Percentiles rank a stretch among this genome's conserved stretches.
phyloP scores from a whole-genome alignment of 1,284 basidiomycete genomes.

The Trichosporon ovoides region DNA sequence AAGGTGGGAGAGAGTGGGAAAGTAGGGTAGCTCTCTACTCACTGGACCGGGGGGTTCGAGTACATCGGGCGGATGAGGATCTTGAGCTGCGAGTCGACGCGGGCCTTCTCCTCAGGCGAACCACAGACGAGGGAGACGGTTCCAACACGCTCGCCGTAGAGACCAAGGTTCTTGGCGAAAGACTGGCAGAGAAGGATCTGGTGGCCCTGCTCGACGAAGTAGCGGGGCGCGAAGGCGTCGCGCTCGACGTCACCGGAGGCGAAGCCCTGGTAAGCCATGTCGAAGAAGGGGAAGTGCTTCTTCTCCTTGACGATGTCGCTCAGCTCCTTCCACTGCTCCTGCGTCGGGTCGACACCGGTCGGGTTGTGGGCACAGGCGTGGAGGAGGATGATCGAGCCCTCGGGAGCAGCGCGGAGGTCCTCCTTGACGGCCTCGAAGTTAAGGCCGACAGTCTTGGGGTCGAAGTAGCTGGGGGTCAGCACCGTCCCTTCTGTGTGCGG shows the following conservation, averaged over 20 bases:
- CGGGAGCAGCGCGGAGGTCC: conserved; percentile 60
- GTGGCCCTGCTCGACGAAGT: conserved; percentile 86
- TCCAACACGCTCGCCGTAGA: conserved; percentile 95
- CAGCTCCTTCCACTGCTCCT: conserved; percentile 87
- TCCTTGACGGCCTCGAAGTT: conserved; percentile 87
- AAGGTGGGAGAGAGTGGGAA: too few species aligned
- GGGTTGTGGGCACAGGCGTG: conserved; percentile 75
- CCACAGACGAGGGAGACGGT: conserved; percentile 77
- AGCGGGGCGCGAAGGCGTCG: conserved; percentile 92
- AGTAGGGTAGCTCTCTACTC: conserved; percentile 7
- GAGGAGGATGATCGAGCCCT: conserved; percentile 54
- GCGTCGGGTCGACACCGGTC: conserved; percentile 92
- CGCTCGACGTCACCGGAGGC: conserved; percentile 80
- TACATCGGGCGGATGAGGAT: conserved; percentile 96
- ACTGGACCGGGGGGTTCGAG: conserved; percentile 91
- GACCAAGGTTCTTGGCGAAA: conserved; percentile 98
- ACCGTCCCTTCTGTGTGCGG: background rate
- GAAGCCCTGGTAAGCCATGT: conserved; percentile 88
- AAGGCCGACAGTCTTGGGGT: conserved; percentile 86
- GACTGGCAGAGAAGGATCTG: conserved; percentile 83
- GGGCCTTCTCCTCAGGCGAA: conserved; percentile 74
- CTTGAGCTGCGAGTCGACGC: conserved; percentile 88
- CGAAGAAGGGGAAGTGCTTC: conserved; percentile 57
- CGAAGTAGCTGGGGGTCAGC: conserved; percentile 61
- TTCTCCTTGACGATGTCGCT: conserved; percentile 70